phyloP scores from a whole-genome alignment of 1,284 basidiomycete species.

The Moesziomyces globuligerus region DNA sequence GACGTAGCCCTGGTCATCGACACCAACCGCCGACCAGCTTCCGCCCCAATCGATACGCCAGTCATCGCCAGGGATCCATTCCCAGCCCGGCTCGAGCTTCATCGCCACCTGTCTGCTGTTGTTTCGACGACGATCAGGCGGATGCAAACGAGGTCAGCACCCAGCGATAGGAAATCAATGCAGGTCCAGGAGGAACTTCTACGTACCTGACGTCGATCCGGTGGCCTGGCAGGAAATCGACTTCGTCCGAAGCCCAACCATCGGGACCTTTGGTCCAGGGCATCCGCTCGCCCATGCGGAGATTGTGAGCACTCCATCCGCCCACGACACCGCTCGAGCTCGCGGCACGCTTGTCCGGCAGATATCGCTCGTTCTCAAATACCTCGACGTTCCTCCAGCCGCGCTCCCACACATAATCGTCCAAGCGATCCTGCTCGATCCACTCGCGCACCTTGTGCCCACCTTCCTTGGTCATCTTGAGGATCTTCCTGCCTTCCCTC shows the following conservation, averaged over 20 bases:
- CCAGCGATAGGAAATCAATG: background rate
- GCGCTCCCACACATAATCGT: conserved; percentile 60
- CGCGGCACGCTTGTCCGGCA: conserved; percentile 14
- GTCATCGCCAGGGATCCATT: conserved; percentile 62
- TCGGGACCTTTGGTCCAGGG: conserved; percentile 63
- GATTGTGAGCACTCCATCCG: conserved; percentile 50
- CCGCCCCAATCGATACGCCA: conserved; percentile 67
- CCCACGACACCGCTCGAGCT: conserved; percentile 35
- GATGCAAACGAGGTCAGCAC: conserved; percentile 38
- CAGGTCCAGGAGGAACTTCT: background rate
- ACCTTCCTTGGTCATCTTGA: conserved; percentile 37
- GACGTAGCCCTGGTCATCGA: conserved; percentile 62
- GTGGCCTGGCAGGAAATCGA: conserved; percentile 47
- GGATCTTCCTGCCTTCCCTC: conserved; percentile 36
- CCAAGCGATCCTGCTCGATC: conserved; percentile 61
- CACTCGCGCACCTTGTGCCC: conserved; percentile 52
- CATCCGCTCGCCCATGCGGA: conserved; percentile 48
- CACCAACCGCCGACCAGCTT: conserved; percentile 61
- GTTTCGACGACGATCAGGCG: background rate
- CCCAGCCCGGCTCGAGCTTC: conserved; percentile 61
- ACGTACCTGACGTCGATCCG: conserved; percentile 54
- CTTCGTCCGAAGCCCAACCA: conserved; percentile 54
- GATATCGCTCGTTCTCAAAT: conserved; percentile 61
- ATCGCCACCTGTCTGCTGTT: conserved; percentile 59
- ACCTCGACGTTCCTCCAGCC: conserved; percentile 65